Evolutionary conservation across 2,329 filamentous ascomycete genomes (phyloP).

Genomic region (Tolypocladium cylindrosporum): DNA sequence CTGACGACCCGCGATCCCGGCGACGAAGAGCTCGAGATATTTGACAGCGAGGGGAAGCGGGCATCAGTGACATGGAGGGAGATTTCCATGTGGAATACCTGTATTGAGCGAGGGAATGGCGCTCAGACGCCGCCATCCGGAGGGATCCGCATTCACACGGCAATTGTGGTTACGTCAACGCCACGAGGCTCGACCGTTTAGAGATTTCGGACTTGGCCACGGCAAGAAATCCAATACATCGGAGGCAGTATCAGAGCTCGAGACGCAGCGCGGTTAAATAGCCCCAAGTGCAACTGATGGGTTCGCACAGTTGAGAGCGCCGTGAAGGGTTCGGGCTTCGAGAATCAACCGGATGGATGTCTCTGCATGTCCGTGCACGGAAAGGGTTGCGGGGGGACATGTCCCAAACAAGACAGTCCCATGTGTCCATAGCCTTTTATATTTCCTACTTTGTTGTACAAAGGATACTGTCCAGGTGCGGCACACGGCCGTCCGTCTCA

Average conservation of each 20-base stretch:
- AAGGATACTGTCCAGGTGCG: not conserved
- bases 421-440: not conserved
- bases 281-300: not conserved
- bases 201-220: not conserved
- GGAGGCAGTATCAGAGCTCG: no score
- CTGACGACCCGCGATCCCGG: not conserved
- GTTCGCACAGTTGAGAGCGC: not conserved
- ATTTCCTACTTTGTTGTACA: not conserved
- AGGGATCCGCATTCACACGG: slow-evolving; percentile 1
- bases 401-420: not conserved
- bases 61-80: not conserved
- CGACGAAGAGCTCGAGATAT: not conserved
- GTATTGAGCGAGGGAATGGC: not conserved
- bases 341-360: not conserved
- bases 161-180: slow-evolving; percentile 1
- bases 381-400: no score
- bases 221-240: not conserved
- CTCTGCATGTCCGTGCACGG: not conserved
- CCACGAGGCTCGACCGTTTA: not conserved
- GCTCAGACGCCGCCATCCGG: not conserved
- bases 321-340: not conserved
- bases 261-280: not conserved
- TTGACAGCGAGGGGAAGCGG: not conserved
- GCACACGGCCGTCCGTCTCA: not conserved
- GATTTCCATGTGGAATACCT: not conserved